phyloP scores from a whole-genome alignment of 2,329 filamentous ascomycete genomes.

The Hawksworthiomyces lignivorus region DNA sequence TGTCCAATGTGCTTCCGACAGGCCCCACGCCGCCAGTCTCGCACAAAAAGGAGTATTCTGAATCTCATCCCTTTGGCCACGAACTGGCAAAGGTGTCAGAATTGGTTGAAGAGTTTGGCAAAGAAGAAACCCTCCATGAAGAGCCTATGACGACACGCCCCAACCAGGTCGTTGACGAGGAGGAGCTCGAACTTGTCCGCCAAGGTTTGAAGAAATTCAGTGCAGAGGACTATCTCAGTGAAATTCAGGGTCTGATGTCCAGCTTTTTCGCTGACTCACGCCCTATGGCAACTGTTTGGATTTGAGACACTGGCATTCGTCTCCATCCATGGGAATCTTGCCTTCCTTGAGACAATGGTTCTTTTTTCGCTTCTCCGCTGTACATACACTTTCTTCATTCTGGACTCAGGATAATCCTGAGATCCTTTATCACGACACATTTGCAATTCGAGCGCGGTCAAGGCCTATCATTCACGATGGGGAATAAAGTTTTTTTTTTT shows the following conservation, averaged over 20 bases:
- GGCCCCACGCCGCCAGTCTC: constrained; percentile 24
- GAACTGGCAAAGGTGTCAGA: constrained; percentile 91
- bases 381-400: constrained; percentile 10
- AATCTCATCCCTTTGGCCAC: constrained; percentile 70
- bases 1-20: constrained; percentile 16
- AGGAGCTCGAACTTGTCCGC: constrained; percentile 60
- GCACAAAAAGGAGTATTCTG: constrained; percentile 29
- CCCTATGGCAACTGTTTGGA: constrained; percentile 36
- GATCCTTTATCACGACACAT: too few relatives aligned
- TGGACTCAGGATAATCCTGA: too few relatives aligned
- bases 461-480: too few relatives aligned
- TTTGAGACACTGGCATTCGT: constrained; percentile 25
- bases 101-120: constrained; percentile 79
- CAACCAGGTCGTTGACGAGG: constrained; percentile 50
- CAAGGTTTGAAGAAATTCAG: constrained; percentile 66
- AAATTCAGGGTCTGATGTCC: constrained; percentile 64
- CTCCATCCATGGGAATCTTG: background rate
- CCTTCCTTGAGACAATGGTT: background rate
- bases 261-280: constrained; percentile 46
- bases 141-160: background rate
- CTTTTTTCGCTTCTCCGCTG: constrained; percentile 10
- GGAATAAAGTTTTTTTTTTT: too few relatives aligned
- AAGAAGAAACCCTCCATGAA: constrained; percentile 29
- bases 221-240: constrained; percentile 75
- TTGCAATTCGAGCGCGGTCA: too few relatives aligned